Evolutionary conservation across 1,284 basidiomycete genomes (phyloP).

Genomic region (Albatrellus sp.): DNA sequence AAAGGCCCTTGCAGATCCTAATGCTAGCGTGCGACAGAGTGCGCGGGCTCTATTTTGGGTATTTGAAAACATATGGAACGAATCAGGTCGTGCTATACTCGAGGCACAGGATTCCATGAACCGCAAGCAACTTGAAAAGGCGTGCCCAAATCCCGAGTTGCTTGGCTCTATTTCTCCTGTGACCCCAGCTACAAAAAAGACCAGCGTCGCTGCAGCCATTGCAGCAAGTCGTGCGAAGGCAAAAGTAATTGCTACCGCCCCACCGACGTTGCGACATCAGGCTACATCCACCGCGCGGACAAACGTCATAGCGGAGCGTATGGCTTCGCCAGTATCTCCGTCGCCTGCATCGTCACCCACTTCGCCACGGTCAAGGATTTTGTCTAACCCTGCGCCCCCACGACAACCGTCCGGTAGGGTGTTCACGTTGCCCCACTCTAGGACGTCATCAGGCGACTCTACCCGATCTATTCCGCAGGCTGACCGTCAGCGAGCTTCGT

Average conservation of each 20-base stretch:
- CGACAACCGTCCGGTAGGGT: constrained; percentile 27
- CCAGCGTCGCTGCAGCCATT: constrained; percentile 69
- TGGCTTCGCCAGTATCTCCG: constrained; percentile 27
- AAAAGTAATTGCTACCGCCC: constrained; percentile 68
- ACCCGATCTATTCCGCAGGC: constrained; percentile 35
- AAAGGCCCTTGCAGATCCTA: constrained; percentile 68
- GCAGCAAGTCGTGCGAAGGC: constrained; percentile 76
- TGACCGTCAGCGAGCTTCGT: constrained; percentile 38
- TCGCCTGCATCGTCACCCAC: constrained; percentile 15
- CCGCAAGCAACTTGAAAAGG: constrained; percentile 80
- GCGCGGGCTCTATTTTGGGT: constrained; percentile 74
- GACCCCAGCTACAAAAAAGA: constrained; percentile 51
- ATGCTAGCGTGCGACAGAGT: constrained; percentile 67
- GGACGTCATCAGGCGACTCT: constrained; percentile 18
- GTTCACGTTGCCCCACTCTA: constrained; percentile 21
- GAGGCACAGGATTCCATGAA: constrained; percentile 58
- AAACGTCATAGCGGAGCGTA: constrained; percentile 19
- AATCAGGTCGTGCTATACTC: constrained; percentile 51
- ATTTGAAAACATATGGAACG: constrained; percentile 68
- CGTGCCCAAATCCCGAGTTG: constrained; percentile 47
- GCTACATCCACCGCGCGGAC: constrained; percentile 48
- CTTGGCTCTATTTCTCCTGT: constrained; percentile 29
- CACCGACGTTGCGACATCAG: constrained; percentile 64
- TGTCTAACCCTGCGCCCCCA: constrained; percentile 20
- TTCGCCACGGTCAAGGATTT: constrained; percentile 32